Conservation (phyloP, 176 grass and related monocot genomes). For the Aegilops umbellulata region DNA sequence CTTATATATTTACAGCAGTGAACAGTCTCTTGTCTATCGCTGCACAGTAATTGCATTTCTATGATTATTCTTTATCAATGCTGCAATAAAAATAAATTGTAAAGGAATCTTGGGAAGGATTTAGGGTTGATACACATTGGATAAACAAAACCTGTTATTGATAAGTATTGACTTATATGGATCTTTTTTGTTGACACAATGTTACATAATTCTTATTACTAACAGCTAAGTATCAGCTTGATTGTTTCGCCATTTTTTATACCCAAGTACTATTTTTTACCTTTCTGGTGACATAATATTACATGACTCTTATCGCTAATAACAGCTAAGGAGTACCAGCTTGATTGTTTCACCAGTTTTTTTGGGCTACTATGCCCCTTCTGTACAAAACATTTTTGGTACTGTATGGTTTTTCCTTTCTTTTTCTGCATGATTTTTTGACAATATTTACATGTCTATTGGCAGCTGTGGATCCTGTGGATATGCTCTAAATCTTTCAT, state of each 20-base stretch:
- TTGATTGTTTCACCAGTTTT: background rate
- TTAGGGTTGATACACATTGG: background rate
- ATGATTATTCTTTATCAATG: background rate
- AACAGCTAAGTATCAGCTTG: background rate
- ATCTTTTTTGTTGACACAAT: background rate
- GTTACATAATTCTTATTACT: conserved; percentile 1
- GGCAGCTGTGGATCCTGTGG: conserved; percentile 62
- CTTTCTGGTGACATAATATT: background rate
- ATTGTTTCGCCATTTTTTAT: background rate
- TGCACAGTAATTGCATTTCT: background rate
- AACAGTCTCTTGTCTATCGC: background rate
- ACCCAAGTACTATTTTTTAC: background rate
- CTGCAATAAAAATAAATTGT: background rate
- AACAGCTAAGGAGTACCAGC: background rate
- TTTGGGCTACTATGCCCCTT: background rate
- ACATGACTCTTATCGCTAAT: background rate
- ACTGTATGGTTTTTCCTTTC: background rate
- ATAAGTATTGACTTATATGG: background rate
- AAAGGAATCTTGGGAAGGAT: background rate
- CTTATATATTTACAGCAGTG: too few relatives aligned
- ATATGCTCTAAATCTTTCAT: conserved; percentile 62
- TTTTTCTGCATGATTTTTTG: conserved; percentile 1
- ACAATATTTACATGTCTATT: conserved; percentile 25
- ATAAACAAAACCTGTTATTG: background rate
- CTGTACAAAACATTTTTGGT: background rate